Percentiles rank a stretch among this genome's conserved stretches.
Evolutionary conservation across 2,329 filamentous ascomycete species (phyloP).

Genomic region (Diplodia scrobiculata): DNA sequence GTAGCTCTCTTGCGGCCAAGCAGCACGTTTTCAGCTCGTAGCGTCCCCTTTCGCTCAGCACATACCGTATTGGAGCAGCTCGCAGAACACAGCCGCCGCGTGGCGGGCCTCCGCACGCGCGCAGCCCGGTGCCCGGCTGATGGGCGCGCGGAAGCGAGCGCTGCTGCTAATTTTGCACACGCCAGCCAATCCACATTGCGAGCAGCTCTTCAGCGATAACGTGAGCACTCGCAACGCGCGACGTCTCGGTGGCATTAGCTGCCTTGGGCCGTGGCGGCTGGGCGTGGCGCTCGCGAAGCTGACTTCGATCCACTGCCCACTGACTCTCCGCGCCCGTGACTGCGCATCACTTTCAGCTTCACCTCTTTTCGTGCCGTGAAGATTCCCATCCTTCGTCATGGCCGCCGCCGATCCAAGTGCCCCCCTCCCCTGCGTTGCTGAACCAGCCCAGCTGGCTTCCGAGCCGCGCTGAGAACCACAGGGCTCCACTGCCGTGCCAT

Average conservation of each 20-base stretch:
- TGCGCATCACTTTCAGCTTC: slow-evolving; percentile 29
- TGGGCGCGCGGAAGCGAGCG: slow-evolving; percentile 23
- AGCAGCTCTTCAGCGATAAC: slow-evolving; percentile 26
- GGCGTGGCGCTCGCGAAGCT: slow-evolving; percentile 24
- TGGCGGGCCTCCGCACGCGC: slow-evolving; percentile 17
- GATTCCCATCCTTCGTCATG: slow-evolving; percentile 19
- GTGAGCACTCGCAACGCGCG: slow-evolving; percentile 23
- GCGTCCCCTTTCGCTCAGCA: slow-evolving; percentile 34
- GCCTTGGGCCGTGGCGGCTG: slow-evolving; percentile 25
- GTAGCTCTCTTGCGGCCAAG: slow-evolving; percentile 34
- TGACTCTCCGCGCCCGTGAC: slow-evolving; percentile 24
- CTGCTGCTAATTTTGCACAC: slow-evolving; percentile 29
- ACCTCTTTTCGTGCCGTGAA: slow-evolving; percentile 22
- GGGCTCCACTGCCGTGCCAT: slow-evolving; percentile 22
- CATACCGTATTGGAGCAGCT: slow-evolving; percentile 22
- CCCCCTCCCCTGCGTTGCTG: slow-evolving; percentile 26
- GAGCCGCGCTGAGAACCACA: slow-evolving; percentile 18
- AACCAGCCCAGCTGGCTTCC: slow-evolving; percentile 20
- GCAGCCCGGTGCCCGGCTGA: slow-evolving; percentile 1
- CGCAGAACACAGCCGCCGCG: slow-evolving; percentile 23
- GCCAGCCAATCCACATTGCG: slow-evolving; percentile 26
- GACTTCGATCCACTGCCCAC: slow-evolving; percentile 25
- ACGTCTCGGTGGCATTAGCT: slow-evolving; percentile 21
- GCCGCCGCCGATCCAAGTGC: slow-evolving; percentile 18
- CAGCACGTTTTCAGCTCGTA: slow-evolving; percentile 31